Evolutionary conservation across 257 asterid genomes (phyloP).

Genomic region (Fraxinus pennsylvanica): DNA sequence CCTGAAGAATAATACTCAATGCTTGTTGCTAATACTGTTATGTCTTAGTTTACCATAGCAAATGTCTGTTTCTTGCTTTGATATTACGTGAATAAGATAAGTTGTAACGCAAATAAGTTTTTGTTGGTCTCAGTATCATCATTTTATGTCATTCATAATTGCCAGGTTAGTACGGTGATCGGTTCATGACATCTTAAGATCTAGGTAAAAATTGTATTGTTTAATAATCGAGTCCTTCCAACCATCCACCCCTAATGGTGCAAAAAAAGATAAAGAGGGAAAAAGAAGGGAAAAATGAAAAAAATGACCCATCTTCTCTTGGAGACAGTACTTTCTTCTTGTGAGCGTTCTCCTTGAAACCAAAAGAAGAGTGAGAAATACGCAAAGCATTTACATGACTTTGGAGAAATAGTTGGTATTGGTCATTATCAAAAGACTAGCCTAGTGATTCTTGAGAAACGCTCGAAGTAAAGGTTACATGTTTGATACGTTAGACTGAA

Average conservation of each 20-base stretch:
- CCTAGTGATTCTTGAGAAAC: not conserved
- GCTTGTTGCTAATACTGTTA: not conserved
- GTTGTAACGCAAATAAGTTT: too few species aligned
- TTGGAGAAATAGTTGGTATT: not conserved
- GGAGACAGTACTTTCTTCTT: not conserved
- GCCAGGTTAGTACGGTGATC: not conserved
- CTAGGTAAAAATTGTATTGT: not conserved
- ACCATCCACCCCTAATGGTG: not conserved
- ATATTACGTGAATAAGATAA: too few species aligned
- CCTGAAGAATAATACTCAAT: too few species aligned
- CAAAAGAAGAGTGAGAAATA: not conserved
- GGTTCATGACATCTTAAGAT: not conserved
- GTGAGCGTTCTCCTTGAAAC: not conserved
- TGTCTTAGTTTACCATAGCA: not conserved
- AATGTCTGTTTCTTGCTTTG: not conserved
- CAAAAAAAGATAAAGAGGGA: not conserved
- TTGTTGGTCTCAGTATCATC: too few species aligned
- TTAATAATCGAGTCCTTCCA: not conserved
- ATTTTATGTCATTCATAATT: too few species aligned
- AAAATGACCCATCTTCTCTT: not conserved
- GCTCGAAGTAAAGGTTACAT: too few species aligned
- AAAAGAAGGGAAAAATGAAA: not conserved
- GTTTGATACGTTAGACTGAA: too few species aligned
- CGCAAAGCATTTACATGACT: not conserved
- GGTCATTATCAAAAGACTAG: not conserved